These are phyloP conservation scores for Nemania serpens DNA, from an alignment of 2,329 filamentous ascomycete genomes.

Conservation along the genomic window DNA sequence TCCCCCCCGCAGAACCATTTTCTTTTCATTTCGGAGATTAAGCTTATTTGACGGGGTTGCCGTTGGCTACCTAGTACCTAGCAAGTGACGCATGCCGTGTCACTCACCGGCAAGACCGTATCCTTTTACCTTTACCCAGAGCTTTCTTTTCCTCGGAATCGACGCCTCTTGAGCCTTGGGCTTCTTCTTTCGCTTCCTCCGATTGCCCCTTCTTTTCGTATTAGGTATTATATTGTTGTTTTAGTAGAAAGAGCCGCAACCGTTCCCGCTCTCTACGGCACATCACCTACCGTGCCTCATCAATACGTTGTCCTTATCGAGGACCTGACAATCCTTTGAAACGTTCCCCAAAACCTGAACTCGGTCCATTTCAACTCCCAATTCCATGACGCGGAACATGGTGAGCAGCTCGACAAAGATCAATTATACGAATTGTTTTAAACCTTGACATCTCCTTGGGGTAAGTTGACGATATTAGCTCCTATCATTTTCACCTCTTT, in stretches of 20 bases:
- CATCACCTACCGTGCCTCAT: slow-evolving; percentile 1
- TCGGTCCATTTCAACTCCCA: slow-evolving; percentile 11
- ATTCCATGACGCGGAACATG: slow-evolving; percentile 2
- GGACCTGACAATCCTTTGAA: slow-evolving; percentile 9
- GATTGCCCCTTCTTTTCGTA: too few species aligned
- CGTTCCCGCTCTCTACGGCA: slow-evolving; percentile 11
- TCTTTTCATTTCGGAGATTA: neutral
- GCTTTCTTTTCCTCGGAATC: neutral
- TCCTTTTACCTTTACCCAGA: slow-evolving; percentile 1
- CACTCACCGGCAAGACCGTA: slow-evolving; percentile 12
- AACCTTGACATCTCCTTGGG: neutral
- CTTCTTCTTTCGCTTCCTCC: too few species aligned
- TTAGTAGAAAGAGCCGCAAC: slow-evolving; percentile 23
- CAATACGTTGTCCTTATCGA: slow-evolving; percentile 8
- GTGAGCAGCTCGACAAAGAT: neutral
- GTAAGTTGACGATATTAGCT: slow-evolving; percentile 21
- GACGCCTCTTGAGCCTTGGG: neutral
- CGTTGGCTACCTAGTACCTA: slow-evolving; percentile 12
- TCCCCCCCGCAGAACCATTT: neutral
- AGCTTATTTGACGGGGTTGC: slow-evolving; percentile 15
- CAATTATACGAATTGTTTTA: slow-evolving; percentile 2
- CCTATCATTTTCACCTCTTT: neutral
- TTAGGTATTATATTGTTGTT: neutral
- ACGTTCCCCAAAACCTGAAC: slow-evolving; percentile 8
- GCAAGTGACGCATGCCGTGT: slow-evolving; percentile 28